Evolutionary conservation across 1,284 basidiomycete species (phyloP).

Genomic region (Austroboletus novae-zelandiae): DNA sequence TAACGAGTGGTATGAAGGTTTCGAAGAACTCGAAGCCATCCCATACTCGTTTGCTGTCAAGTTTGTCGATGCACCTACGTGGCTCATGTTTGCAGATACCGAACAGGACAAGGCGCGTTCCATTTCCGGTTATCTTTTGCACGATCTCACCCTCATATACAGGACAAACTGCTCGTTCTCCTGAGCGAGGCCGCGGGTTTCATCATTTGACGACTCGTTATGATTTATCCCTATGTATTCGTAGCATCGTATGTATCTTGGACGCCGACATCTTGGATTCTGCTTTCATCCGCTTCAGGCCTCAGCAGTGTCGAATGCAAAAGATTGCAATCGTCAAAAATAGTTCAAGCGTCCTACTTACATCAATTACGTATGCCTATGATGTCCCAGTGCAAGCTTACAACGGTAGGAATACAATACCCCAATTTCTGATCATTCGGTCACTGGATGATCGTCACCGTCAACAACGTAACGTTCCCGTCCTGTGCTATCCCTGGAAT

Average conservation of each 20-base stretch:
- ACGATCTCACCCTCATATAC: constrained; percentile 7
- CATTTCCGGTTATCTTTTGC: neutral
- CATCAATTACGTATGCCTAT: too few species aligned
- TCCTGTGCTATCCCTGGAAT: constrained; percentile 44
- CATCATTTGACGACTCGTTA: constrained; percentile 16
- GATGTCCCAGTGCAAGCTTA: too few species aligned
- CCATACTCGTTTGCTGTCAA: constrained; percentile 68
- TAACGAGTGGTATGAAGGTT: constrained; percentile 69
- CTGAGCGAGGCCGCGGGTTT: constrained; percentile 32
- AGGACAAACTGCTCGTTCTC: constrained; percentile 31
- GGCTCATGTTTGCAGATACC: constrained; percentile 65
- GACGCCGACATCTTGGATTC: neutral
- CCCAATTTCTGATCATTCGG: too few species aligned
- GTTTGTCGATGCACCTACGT: constrained; percentile 50
- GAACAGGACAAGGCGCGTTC: constrained; percentile 63
- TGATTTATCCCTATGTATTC: constrained; percentile 19
- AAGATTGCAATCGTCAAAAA: too few species aligned
- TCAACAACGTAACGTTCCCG: constrained; percentile 45
- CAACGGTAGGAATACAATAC: too few species aligned
- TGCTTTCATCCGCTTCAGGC: too few species aligned
- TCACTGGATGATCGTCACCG: constrained; percentile 38
- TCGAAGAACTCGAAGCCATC: constrained; percentile 68
- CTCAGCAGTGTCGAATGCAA: too few species aligned
- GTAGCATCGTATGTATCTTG: constrained; percentile 13
- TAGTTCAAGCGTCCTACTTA: too few species aligned